phyloP scores from a whole-genome alignment of 2,329 filamentous ascomycete genomes.

The Cytospora piceicola region DNA sequence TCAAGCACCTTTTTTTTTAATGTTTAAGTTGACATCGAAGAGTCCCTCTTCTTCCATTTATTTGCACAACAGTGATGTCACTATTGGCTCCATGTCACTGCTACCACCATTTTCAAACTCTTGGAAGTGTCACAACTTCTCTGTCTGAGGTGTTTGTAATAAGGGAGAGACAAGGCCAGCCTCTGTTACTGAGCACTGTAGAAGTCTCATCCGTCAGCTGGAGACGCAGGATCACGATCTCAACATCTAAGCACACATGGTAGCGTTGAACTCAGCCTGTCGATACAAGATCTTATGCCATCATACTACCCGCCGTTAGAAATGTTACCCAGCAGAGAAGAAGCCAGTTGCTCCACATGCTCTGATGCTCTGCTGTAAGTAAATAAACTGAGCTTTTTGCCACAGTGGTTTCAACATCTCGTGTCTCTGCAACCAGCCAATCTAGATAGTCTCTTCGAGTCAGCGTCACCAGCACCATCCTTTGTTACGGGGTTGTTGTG shows the following conservation, averaged over 20 bases:
- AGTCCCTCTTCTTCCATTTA: neutral
- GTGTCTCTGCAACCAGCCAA: slow-evolving; percentile 20
- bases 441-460: slow-evolving; percentile 18
- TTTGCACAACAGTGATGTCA: neutral
- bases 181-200: neutral
- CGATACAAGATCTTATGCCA: neutral
- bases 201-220: neutral
- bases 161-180: neutral
- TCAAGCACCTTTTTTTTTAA: neutral
- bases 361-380: neutral
- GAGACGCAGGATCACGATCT: neutral
- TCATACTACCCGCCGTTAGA: neutral
- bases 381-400: slow-evolving; percentile 14
- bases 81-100: neutral
- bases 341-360: neutral
- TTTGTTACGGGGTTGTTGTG: neutral
- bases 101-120: neutral
- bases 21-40: neutral
- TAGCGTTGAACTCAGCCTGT: neutral
- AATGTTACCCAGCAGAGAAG: neutral
- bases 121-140: neutral
- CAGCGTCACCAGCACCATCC: slow-evolving; percentile 16
- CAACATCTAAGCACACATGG: neutral
- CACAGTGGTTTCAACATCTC: slow-evolving; percentile 9
- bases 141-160: neutral